Evolutionary conservation across 1,284 basidiomycete genomes (phyloP), one percentile per base, ranked within the genome.

Genomic region (Rhodotorula sp.): DNA sequence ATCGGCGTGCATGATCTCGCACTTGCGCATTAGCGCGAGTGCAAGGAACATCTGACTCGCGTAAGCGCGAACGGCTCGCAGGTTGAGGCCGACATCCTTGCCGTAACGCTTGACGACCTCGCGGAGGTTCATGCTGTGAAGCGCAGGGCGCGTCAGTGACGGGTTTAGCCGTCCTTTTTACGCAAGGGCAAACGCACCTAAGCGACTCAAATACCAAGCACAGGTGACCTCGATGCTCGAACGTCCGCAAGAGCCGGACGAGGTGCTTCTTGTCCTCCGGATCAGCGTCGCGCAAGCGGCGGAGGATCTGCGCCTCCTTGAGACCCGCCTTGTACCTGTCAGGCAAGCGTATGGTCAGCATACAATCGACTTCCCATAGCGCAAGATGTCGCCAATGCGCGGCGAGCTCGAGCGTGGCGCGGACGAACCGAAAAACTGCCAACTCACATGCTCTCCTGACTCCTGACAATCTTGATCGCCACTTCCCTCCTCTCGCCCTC

Each of bases 81-180:
- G 89, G 79, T 98, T 98, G 55, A 99, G 84, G 10, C 96, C 96
- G 61, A 99, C 89, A 76, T 99, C 94, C 80, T 98, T 98, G 64
- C 96, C 96, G 79, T 98, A 99, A n/a, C 94, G 88, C 80, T 98
- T 98, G 66, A 99, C 90, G 29, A 99, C 92, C 70, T 99, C 95
- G 71, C 96, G 90, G 34, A 99, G 84, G 79, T 99, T 99, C 92
- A 99, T 96, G 78, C 93, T 95, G 72, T 47, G 47, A 22, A 46
- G 47, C 10, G 32, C 2, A 62, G 68, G 49, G 69, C 48, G 63
- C 60, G 53, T 29, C 11, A 39, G 58, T 29, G 17, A 17, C n/a
- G 17, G n/a, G 24, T 11, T 27, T 22, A 11, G 10, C 49, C 46
- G 29, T n/a, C n/a, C n/a, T n/a, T n/a, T n/a, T n/a, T n/a, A n/a